Evolutionary conservation across 371 early-diverging fungal genomes (phyloP).

Genomic region (Zychaea mexicana): DNA sequence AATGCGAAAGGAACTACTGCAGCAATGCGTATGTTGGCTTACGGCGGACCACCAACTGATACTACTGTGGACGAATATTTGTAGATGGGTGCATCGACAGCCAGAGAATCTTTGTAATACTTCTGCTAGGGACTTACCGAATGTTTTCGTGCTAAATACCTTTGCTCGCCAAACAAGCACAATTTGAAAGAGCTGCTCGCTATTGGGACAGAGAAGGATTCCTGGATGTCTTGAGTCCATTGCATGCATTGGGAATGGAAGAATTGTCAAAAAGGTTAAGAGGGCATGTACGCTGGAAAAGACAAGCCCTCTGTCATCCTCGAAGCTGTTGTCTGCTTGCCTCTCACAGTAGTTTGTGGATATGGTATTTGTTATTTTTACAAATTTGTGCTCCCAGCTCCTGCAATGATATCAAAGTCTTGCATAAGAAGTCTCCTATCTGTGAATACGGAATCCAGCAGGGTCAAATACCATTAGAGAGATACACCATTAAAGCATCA

Average conservation of each 20-base stretch:
- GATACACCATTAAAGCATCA: neutral
- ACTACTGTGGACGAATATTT: neutral
- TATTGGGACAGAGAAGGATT: neutral
- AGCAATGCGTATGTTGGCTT: constrained; percentile 1
- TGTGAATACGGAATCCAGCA: neutral
- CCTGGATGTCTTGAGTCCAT: neutral
- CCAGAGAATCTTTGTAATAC: neutral
- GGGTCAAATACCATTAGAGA: neutral
- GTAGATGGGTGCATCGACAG: neutral
- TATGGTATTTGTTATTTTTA: neutral
- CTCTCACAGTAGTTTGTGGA: neutral
- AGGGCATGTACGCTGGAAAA: neutral
- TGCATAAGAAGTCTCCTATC: neutral
- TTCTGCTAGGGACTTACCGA: neutral
- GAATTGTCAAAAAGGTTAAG: neutral
- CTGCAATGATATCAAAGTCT: neutral
- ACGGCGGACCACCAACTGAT: neutral
- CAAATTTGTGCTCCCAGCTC: neutral
- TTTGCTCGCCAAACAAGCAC: neutral
- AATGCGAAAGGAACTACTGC: neutral
- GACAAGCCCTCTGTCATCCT: neutral
- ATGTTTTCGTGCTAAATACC: neutral
- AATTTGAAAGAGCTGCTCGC: neutral
- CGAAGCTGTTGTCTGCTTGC: neutral
- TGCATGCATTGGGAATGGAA: constrained; percentile 8